Percentiles rank a stretch among this genome's conserved stretches.
Evolutionary conservation across 495 filamentous ascomycete species (phyloP).

Genomic region (Xylaria sp.): DNA sequence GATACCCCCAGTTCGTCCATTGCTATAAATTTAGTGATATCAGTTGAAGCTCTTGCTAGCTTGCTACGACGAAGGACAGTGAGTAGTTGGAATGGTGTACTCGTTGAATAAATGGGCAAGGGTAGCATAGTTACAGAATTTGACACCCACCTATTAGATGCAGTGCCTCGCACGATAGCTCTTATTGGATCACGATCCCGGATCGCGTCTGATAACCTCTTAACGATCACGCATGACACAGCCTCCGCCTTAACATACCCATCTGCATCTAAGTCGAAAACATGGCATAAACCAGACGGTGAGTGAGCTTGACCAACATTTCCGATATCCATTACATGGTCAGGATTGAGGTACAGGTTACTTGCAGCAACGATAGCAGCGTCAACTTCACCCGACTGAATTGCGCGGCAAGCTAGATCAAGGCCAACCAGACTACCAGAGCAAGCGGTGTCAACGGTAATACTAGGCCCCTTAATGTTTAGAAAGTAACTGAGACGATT

Average conservation of each 20-base stretch:
- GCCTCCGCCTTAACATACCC: slow-evolving; percentile 4
- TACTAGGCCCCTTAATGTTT: not conserved
- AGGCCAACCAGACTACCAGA: not conserved
- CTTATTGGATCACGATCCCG: slow-evolving; percentile 53
- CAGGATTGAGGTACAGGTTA: slow-evolving; percentile 3
- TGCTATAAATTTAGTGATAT: too few relatives aligned
- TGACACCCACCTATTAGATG: slow-evolving; percentile 17
- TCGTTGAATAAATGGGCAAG: too few relatives aligned
- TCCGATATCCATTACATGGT: not conserved
- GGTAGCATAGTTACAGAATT: too few relatives aligned
- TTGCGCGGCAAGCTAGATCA: not conserved
- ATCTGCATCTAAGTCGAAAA: not conserved
- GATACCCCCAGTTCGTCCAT: slow-evolving; percentile 62
- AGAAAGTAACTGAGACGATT: not conserved
- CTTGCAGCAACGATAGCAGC: not conserved
- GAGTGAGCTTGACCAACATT: not conserved
- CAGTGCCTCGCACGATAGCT: slow-evolving; percentile 52
- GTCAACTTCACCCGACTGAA: not conserved
- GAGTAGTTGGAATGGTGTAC: too few relatives aligned
- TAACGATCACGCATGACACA: slow-evolving; percentile 37
- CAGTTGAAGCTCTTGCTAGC: too few relatives aligned
- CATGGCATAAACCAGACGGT: not conserved
- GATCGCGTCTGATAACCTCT: slow-evolving; percentile 52
- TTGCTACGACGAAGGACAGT: too few relatives aligned
- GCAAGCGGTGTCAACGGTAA: not conserved